These are phyloP conservation scores for Pseudotsuga menziesii DNA, from an alignment of 75 land plant genomes.

Conservation along the genomic window DNA sequence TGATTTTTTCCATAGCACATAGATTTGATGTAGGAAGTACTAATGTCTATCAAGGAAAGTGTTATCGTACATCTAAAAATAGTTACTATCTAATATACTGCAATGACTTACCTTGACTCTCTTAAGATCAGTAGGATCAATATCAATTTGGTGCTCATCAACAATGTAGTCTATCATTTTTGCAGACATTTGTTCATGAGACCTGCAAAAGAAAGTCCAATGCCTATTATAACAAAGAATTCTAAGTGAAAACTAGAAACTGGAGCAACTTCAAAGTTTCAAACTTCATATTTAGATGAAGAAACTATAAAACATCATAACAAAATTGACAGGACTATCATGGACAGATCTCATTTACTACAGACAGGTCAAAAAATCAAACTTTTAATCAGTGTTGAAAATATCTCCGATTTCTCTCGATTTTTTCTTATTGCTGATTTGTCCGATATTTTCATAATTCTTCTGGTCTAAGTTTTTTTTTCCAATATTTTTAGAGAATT, in stretches of 20 bases:
- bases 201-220: constrained; percentile 37
- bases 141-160: constrained; percentile 81
- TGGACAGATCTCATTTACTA: background rate
- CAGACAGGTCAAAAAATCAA: background rate
- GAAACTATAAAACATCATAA: too few species aligned
- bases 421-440: too few species aligned
- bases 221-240: background rate
- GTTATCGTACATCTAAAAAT: background rate
- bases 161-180: constrained; percentile 78
- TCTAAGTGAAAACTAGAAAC: too few species aligned
- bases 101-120: constrained; percentile 57
- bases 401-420: too few species aligned
- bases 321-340: background rate
- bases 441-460: too few species aligned
- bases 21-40: background rate
- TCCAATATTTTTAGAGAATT: too few species aligned
- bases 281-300: background rate
- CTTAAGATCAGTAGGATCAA: constrained; percentile 40
- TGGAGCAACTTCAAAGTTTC: too few species aligned
- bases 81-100: background rate
- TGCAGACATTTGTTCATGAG: constrained; percentile 84
- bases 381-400: too few species aligned
- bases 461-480: too few species aligned
- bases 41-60: background rate
- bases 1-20: background rate